Evolutionary conservation across 2,329 filamentous ascomycete species (phyloP), one percentile per base, ranked within the genome.

Genomic region (Colletotrichum sp.): DNA sequence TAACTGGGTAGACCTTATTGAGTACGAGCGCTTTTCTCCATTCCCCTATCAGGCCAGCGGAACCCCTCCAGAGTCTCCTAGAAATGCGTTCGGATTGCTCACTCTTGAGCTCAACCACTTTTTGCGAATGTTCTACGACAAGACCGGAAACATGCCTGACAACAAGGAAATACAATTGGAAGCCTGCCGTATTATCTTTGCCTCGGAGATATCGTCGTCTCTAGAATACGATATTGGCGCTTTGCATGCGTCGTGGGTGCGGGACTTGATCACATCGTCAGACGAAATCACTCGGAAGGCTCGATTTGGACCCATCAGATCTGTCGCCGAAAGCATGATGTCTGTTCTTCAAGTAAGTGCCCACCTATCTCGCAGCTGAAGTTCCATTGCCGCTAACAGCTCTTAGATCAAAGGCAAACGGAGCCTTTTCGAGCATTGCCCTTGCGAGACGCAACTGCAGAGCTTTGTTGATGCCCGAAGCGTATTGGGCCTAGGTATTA

Each of bases 71-170:
- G 79, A 75, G n/a, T 77, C 78, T 0, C 79, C 80, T 1, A 79
- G 78, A 5, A 83, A 77, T 15, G 79, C 83, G 0, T 85, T 84
- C 60, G 85, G 85, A 48, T 65, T 84, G 1, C 77, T 86, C 3
- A 84, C 85, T 24, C 74, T 85, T 3, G 83, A 84, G 21, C 70
- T 86, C 1, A 78, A 82, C 7, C 79, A 82, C 15, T 82, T 78
- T n/a, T 76, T 80, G 70, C 78, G 79, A 5, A 76, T 77, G 3
- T 79, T 79, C 15, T 74, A 78, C 15, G 80, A 83, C 16, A 68
- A 26, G 0, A 77, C 79, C 1, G 77, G 78, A 2, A 72, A 32
- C 2, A 28, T 80, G 5, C 82, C 81, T 0, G 75, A 69, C 9
- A 68, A 79, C 0, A 72, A 78, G 1, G 78, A 72, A 4, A 75